These are phyloP conservation scores for Echinochloa phyllopogon DNA, from an alignment of 176 grass and related monocot species.

Conservation along the genomic window DNA sequence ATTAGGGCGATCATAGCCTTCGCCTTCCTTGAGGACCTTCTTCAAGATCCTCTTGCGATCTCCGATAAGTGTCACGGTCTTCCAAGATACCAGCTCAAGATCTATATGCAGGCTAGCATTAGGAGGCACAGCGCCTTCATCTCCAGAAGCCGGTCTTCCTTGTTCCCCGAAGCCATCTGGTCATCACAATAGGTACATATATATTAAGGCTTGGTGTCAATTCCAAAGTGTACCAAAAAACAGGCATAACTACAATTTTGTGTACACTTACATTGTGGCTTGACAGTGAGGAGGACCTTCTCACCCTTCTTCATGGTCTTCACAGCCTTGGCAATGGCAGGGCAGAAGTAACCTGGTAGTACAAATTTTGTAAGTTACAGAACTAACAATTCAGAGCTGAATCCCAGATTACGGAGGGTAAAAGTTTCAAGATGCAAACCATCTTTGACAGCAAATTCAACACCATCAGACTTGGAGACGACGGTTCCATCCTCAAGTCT, in stretches of 20 bases:
- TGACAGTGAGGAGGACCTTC: constrained; percentile 76
- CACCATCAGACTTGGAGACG: constrained; percentile 71
- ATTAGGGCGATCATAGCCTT: constrained; percentile 83
- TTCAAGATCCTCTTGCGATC: constrained; percentile 83
- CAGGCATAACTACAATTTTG: not conserved
- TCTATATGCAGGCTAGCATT: constrained; percentile 64
- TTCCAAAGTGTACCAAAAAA: not conserved
- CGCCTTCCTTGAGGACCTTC: constrained; percentile 80
- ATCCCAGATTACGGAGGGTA: not conserved
- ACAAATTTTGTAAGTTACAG: not conserved
- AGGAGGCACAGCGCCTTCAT: constrained; percentile 54
- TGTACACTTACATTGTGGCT: constrained; percentile 72
- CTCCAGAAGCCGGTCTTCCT: constrained; percentile 57
- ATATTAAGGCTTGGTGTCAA: not conserved
- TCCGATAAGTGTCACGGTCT: constrained; percentile 75
- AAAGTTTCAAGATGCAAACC: constrained; percentile 34
- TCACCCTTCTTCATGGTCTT: constrained; percentile 94
- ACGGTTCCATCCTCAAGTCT: constrained; percentile 75
- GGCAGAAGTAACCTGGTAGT: constrained; percentile 68
- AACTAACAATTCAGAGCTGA: not conserved
- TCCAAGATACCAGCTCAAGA: constrained; percentile 81
- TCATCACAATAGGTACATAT: not conserved
- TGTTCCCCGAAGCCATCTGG: constrained; percentile 88
- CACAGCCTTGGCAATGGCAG: constrained; percentile 66
- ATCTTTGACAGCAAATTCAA: constrained; percentile 85